Evolutionary conservation across 768 basidiomycete genomes (phyloP), one percentile per base, ranked within the genome.

Genomic region (Flagelloscypha sp.): DNA sequence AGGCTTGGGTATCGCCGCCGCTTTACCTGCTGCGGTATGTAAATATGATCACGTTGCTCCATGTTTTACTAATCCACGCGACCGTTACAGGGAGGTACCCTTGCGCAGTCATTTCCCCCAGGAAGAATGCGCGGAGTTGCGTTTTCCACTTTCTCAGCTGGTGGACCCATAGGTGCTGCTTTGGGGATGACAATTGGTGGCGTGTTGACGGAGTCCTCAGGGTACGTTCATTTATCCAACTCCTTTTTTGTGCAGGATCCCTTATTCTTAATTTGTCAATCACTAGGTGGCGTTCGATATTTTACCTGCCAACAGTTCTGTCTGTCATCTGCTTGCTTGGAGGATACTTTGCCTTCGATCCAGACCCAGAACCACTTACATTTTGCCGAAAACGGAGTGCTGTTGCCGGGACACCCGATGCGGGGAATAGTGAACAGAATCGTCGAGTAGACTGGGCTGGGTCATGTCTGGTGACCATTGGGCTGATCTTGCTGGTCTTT

Each of bases 361-460:
- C 46, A 0, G 76, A 79, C 40, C 31, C 34, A 6, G n/a, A 29
- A 19, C 19, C 17, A 27, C 6, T 27, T 17, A 48, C 58, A 0
- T 0, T 29, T 10, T 46, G 49, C 16, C 16, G 6, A n/a, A n/a
- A n/a, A n/a, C n/a, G n/a, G n/a, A n/a, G n/a, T n/a, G n/a, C n/a
- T n/a, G n/a, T n/a, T n/a, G n/a, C n/a, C n/a, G n/a, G n/a, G n/a
- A n/a, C n/a, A n/a, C n/a, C n/a, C n/a, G n/a, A n/a, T n/a, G n/a
- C n/a, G n/a, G n/a, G n/a, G n/a, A n/a, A n/a, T n/a, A n/a, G n/a
- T n/a, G n/a, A n/a, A n/a, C n/a, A n/a, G 1, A 49, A 50, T 15
- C 18, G 57, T 13, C 57, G 69, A 0, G 58, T 82, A 0, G 79
- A 82, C 38, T 80, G 76, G 75, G 49, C 78, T n/a, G 80, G 79